Percentiles rank a stretch among this genome's conserved stretches.
Conservation (phyloP, 2,329 filamentous ascomycete species). For the Neonectria neomacrospora region DNA sequence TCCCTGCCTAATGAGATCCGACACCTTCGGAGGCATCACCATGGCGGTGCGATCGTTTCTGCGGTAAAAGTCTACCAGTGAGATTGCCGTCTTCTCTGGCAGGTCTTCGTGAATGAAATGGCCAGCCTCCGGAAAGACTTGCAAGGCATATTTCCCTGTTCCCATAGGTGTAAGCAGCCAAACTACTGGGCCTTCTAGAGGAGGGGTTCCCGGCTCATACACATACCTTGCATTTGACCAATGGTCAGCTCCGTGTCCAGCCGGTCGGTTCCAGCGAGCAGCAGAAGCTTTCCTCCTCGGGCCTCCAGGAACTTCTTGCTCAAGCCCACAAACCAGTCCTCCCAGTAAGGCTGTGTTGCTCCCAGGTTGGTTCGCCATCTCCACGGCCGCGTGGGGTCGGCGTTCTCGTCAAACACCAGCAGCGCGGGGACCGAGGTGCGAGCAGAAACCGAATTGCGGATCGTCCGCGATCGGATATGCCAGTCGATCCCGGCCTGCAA, state of each 20-base stretch:
- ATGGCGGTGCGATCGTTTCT: constrained; percentile 88
- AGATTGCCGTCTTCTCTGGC: constrained; percentile 86
- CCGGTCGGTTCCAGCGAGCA: constrained; percentile 89
- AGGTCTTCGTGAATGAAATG: constrained; percentile 98
- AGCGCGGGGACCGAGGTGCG: constrained; percentile 87
- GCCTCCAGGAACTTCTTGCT: constrained; percentile 88
- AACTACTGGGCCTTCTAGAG: not conserved
- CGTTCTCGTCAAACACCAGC: constrained; percentile 62
- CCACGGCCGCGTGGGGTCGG: constrained; percentile 65
- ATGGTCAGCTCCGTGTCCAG: constrained; percentile 93
- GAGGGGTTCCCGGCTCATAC: constrained; percentile 49
- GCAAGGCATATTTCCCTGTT: constrained; percentile 89
- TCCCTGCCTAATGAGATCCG: constrained; percentile 73
- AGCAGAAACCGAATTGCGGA: constrained; percentile 86
- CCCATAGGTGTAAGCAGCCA: constrained; percentile 26
- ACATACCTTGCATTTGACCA: constrained; percentile 91
- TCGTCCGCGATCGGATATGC: constrained; percentile 89
- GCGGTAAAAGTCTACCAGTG: constrained; percentile 90
- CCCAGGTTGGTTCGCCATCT: constrained; percentile 87
- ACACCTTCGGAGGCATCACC: constrained; percentile 92
- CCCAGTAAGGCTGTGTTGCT: constrained; percentile 90
- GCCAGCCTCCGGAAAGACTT: constrained; percentile 93
- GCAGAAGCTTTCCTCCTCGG: constrained; percentile 82
- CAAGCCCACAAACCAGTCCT: constrained; percentile 90
- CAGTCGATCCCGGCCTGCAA: constrained; percentile 87